phyloP scores from a whole-genome alignment of 1,284 basidiomycete species.

The Rhodotorula glutinis region DNA sequence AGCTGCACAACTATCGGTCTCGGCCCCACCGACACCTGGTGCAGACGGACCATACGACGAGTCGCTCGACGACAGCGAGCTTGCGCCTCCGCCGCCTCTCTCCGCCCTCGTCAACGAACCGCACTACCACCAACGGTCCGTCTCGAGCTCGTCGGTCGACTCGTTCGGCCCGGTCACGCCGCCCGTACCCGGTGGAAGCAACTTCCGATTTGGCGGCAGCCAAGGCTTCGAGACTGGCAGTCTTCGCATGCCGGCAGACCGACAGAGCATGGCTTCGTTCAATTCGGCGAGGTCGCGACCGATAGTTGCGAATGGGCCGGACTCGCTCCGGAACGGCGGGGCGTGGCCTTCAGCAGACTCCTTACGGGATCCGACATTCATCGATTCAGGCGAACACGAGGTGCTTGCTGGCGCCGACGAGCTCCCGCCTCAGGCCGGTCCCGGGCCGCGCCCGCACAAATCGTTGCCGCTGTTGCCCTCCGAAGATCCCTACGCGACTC shows the following conservation, averaged over 20 bases:
- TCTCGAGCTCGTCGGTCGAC: conserved; percentile 34
- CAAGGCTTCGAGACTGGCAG: neutral
- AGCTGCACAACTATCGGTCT: neutral
- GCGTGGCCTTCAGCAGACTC: neutral
- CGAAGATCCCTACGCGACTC: conserved; percentile 3
- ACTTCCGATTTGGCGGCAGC: neutral
- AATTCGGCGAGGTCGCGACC: conserved; percentile 17
- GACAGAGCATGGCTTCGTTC: conserved; percentile 23
- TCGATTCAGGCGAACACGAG: conserved; percentile 6
- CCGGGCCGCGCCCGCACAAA: conserved; percentile 24
- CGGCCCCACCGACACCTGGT: conserved; percentile 10
- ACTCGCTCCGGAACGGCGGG: conserved; percentile 10
- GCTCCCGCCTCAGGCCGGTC: neutral
- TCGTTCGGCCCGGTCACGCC: conserved; percentile 35
- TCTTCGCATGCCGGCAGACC: conserved; percentile 17
- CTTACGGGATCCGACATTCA: neutral
- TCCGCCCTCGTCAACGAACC: conserved; percentile 40
- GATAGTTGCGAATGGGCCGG: conserved; percentile 12
- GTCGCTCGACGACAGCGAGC: conserved; percentile 23
- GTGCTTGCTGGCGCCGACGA: conserved; percentile 9
- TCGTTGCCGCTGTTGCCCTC: conserved; percentile 24
- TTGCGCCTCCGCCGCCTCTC: conserved; percentile 36
- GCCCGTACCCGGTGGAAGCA: conserved; percentile 4
- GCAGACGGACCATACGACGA: neutral
- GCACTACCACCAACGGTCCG: conserved; percentile 32